Evolutionary conservation across 768 basidiomycete species (phyloP).

Genomic region (Russula sp.): DNA sequence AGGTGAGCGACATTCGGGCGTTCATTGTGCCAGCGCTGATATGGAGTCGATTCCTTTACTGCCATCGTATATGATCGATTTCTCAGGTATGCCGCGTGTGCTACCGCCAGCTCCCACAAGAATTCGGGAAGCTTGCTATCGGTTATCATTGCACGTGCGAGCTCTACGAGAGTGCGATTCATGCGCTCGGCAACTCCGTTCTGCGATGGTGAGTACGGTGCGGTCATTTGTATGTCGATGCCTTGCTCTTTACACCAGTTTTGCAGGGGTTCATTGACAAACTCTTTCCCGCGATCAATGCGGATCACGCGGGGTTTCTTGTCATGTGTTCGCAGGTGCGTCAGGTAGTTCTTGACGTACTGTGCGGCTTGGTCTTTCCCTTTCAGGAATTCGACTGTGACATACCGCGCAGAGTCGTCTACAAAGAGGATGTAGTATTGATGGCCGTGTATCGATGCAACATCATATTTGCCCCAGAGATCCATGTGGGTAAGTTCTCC

Average conservation of each 20-base stretch:
- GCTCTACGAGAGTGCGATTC: background rate
- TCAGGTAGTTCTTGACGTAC: background rate
- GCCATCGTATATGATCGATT: background rate
- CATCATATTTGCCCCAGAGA: no score
- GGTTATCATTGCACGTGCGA: background rate
- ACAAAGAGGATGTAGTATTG: no score
- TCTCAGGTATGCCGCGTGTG: no score
- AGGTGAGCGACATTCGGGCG: background rate
- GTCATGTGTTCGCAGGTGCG: fast-evolving
- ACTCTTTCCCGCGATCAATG: background rate
- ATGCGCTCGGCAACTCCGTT: background rate
- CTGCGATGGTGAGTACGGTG: background rate
- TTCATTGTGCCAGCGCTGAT: background rate
- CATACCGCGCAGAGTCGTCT: no score
- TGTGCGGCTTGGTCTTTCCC: no score
- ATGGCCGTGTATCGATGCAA: no score
- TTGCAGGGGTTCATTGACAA: background rate
- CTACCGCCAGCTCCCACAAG: background rate
- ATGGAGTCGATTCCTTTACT: background rate
- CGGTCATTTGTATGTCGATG: background rate
- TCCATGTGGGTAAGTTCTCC: no score
- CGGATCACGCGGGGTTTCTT: background rate
- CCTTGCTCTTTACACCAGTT: background rate
- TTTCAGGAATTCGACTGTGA: no score
- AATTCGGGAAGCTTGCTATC: background rate